Base-by-base conservation (phyloP, 108 stramenopile species). In the Conticribra weissflogii region DNA sequence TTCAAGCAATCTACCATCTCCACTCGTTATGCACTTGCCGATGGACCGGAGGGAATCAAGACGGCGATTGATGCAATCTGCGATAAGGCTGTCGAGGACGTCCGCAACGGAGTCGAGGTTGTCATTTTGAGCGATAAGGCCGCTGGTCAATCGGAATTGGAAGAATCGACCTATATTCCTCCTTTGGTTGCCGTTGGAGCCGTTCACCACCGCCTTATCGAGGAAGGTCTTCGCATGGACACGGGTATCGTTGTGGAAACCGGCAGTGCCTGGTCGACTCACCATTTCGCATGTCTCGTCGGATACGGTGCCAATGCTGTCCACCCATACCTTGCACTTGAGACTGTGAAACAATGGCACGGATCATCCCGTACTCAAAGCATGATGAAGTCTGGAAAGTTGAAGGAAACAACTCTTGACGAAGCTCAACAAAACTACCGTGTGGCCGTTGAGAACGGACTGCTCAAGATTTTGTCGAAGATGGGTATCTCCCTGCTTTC, bases 261-360 rank as follows among this genome's bases (percentile, higher is more conserved):
- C 60, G 98, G 96, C 59, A 86, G 84, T 57, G 95, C 95, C 0
- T 95, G 97, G 91, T 96, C 96, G 47, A 96, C 93, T 33, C 96
- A 96, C 71, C 94, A 98, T 57, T 88, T 96, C 56, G 94, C 97
- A n/a, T 87, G 89, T 52, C 78, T 98, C 32, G 82, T 96, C n/a
- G 96, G 96, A 53, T 98, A 93, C 66, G 98, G 98, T 45, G 97
- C 97, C 47, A 93, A 95, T 69, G 97, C 95, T 24, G 94, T 98
- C 33, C 95, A 94, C 69, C 98, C 98, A 1, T 96, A 94, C 85
- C 79, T 97, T 54, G 97, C 96, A 50, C 81, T 96, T 62, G 98
- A 98, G 63, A 96, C 96, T 49, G 89, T 97, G n/a, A 91, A 93
- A 51, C 89, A 90, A 77, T 95, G 94, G 94, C 83, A 90, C 59